These are phyloP conservation scores for Conticribra guillardii DNA, from an alignment of 108 stramenopile species.

Conservation along the genomic window DNA sequence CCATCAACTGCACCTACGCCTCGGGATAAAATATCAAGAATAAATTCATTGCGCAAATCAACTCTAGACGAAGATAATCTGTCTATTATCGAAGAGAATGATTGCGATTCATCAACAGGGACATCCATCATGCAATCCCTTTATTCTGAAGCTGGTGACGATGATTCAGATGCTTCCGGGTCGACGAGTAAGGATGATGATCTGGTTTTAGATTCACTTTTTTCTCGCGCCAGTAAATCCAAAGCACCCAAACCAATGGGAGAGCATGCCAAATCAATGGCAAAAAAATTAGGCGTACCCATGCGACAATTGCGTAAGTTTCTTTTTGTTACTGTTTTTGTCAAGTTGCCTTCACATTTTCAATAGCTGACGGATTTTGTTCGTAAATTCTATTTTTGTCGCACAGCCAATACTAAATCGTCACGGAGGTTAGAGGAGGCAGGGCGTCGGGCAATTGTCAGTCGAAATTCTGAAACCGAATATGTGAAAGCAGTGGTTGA, in stretches of 20 bases:
- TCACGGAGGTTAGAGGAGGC: conserved; percentile 1
- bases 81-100: neutral
- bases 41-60: too few species aligned
- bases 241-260: conserved; percentile 11
- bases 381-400: neutral
- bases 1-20: too few species aligned
- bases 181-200: too few species aligned
- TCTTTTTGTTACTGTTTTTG: neutral
- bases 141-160: neutral
- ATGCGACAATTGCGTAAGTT: conserved; percentile 13
- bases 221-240: too few species aligned
- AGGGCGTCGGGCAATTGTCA: conserved; percentile 38
- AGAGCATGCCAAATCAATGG: conserved; percentile 41
- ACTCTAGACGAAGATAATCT: neutral
- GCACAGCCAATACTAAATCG: neutral
- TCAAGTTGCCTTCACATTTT: neutral
- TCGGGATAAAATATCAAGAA: too few species aligned
- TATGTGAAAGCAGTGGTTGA: conserved; percentile 52
- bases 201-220: too few species aligned
- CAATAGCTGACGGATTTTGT: neutral
- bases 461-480: conserved; percentile 17
- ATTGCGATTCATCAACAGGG: neutral
- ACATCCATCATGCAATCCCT: too few species aligned
- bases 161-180: neutral
- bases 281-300: conserved; percentile 17